Base-by-base conservation (phyloP, 768 basidiomycete genomes). In the Suillus variegatus region DNA sequence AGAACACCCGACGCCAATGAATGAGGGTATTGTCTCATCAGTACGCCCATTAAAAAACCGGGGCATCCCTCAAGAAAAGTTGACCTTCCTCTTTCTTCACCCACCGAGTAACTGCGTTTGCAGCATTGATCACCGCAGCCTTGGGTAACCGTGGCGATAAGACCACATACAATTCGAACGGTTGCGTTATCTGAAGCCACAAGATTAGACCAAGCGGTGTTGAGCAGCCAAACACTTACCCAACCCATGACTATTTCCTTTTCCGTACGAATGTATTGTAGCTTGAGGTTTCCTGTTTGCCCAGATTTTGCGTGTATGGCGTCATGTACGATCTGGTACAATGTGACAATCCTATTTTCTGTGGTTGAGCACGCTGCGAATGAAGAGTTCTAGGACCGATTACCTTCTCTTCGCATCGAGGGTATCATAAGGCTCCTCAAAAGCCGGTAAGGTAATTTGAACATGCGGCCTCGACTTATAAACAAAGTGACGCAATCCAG, bases 161-260 rank as follows among this genome's bases (percentile, higher is more conserved):
- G 0, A 91, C 83, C 60, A 97, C 78, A 73, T 97, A 99, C 18
- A 99, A 78, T 75, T 99, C 97, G 72, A 97, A 98, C 0, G 90
- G 89, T 71, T 95, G 92, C 0, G 96, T 97, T 65, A 96, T 91
- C 96, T 99, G 72, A 38, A 14, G 56, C 60, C 25, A 44, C 46
- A 18, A 60, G 44, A 52, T 13, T 13, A 52, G 36, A 20, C 43
- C 41, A 20, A 16, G 25, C 13, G 12, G 5, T 28, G 2, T 14
- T 18, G 20, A 54, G 57, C 5, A 60, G 65, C 49, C 25, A 46
- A 58, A 60, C 20, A 75, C 91, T 64, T 74, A 98, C 96, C 97
- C 97, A 98, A 54, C 94, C 97, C 82, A 99, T 86, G 35, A 97
- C 88, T 63, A 89, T 89, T 79, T 98, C 97, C 54, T 88, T 86